phyloP scores from a whole-genome alignment of 768 basidiomycete species.

The Sporobolomyces pararoseus region DNA sequence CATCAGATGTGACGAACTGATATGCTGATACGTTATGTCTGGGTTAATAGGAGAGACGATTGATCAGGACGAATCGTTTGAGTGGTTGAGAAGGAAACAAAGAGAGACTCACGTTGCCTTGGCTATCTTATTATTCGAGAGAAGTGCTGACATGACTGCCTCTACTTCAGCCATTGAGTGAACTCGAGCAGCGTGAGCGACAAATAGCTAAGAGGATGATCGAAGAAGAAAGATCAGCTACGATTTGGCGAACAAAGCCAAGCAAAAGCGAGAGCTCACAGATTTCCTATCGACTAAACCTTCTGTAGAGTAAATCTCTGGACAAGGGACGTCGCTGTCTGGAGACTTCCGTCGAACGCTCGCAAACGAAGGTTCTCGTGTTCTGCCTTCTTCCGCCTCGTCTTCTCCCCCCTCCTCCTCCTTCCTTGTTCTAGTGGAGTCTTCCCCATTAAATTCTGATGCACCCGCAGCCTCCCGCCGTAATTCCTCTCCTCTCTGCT shows the following conservation, averaged over 20 bases:
- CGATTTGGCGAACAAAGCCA: too few relatives aligned
- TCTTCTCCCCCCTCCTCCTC: background rate
- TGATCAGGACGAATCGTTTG: background rate
- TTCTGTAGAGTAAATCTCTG: constrained; percentile 63
- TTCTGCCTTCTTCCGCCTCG: background rate
- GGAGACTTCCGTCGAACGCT: background rate
- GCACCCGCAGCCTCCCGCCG: background rate
- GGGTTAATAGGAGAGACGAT: constrained; percentile 54
- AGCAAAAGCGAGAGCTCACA: background rate
- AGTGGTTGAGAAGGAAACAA: background rate
- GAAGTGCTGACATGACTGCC: constrained; percentile 62
- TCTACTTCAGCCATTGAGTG: constrained; percentile 56
- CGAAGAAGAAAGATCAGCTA: constrained; percentile 36
- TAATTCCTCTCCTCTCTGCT: constrained; percentile 20
- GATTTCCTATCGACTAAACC: constrained; percentile 75
- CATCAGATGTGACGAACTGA: constrained; percentile 17
- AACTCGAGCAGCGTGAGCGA: constrained; percentile 46
- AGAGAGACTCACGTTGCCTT: constrained; percentile 49
- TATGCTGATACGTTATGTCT: constrained; percentile 55
- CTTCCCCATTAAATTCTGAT: background rate
- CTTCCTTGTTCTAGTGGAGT: background rate
- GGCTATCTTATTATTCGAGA: constrained; percentile 68
- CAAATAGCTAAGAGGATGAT: constrained; percentile 45
- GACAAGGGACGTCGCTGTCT: background rate
- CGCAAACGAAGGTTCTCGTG: background rate